Conservation (phyloP, 192 early-diverging fungal species). For the Rhizophagus clarus region DNA sequence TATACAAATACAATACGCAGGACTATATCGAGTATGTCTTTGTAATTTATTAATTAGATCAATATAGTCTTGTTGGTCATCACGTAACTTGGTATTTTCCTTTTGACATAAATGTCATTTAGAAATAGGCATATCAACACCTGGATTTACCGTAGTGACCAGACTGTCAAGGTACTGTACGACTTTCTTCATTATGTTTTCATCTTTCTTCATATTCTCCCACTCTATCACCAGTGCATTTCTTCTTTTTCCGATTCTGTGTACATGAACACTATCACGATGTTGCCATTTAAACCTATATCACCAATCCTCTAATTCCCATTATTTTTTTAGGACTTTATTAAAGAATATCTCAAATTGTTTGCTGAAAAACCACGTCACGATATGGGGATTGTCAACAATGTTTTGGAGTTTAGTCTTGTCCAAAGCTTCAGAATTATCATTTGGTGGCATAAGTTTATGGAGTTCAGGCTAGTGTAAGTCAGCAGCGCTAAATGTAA, state of each 20-base stretch:
- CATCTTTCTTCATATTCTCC: not conserved
- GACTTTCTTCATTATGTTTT: not conserved
- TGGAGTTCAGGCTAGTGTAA: too few relatives aligned
- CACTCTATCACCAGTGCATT: not conserved
- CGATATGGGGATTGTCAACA: not conserved
- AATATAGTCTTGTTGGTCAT: not conserved
- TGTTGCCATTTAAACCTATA: too few relatives aligned
- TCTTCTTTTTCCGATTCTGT: too few relatives aligned
- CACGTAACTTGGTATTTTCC: too few relatives aligned
- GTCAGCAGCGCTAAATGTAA: too few relatives aligned
- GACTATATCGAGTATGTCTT: not conserved
- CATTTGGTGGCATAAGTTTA: not conserved
- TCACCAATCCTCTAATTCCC: too few relatives aligned
- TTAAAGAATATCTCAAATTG: slow-evolving; percentile 7
- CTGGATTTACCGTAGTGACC: too few relatives aligned
- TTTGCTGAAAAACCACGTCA: not conserved
- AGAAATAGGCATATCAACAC: too few relatives aligned
- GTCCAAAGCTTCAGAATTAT: not conserved
- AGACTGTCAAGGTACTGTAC: too few relatives aligned
- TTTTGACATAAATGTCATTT: too few relatives aligned
- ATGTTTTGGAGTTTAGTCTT: not conserved
- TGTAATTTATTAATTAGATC: not conserved
- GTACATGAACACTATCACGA: too few relatives aligned
- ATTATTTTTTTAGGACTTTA: not conserved
- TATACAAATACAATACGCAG: not conserved